phyloP scores from a whole-genome alignment of 148 eudicot genomes.

The Drosera capensis region DNA sequence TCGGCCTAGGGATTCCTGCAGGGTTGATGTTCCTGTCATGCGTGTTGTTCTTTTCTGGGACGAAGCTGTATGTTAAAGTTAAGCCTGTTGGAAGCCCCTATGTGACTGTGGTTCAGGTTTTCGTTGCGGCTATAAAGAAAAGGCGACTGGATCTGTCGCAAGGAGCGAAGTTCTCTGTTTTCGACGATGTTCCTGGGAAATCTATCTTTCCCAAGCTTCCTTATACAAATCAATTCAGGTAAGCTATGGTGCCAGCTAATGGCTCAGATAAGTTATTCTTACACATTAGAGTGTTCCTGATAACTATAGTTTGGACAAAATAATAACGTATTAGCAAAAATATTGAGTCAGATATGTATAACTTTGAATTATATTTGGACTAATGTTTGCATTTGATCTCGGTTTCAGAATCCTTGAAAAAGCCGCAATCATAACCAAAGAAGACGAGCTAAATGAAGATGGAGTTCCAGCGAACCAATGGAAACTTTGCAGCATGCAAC shows the following conservation, averaged over 20 bases:
- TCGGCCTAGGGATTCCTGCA: constrained; percentile 14
- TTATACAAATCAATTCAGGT: too few species aligned
- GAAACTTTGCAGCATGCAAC: constrained; percentile 48
- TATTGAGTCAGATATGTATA: too few species aligned
- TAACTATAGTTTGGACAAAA: too few species aligned
- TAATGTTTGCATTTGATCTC: too few species aligned
- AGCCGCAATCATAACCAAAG: constrained; percentile 5
- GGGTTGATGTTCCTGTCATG: constrained; percentile 7
- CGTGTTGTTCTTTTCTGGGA: constrained; percentile 10
- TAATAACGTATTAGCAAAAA: too few species aligned
- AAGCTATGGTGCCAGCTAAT: too few species aligned
- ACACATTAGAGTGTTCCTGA: too few species aligned
- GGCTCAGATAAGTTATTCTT: too few species aligned
- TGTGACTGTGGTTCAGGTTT: constrained; percentile 9
- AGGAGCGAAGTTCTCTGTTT: neutral
- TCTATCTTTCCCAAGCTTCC: too few species aligned
- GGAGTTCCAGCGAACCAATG: constrained; percentile 43
- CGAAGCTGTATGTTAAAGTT: constrained; percentile 8
- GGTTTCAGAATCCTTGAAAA: constrained; percentile 6
- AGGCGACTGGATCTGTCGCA: constrained; percentile 5
- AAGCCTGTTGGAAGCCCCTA: constrained; percentile 17
- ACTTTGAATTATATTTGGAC: too few species aligned
- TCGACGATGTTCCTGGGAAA: neutral
- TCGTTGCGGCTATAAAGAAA: constrained; percentile 15
- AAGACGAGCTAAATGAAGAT: constrained; percentile 9